Evolutionary conservation across 257 asterid species (phyloP).

Genomic region (Linaria vulgaris): DNA sequence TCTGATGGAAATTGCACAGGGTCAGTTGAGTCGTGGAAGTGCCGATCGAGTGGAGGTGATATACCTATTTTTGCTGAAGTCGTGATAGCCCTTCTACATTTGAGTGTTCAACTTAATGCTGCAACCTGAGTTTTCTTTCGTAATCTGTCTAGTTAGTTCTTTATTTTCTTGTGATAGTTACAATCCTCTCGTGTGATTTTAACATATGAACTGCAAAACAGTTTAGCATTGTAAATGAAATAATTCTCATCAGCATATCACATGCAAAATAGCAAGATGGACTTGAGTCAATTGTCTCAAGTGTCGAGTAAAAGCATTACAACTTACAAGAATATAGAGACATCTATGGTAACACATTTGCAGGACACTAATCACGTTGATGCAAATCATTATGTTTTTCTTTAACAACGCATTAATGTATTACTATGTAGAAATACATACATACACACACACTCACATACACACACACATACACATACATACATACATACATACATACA

Average conservation of each 20-base stretch:
- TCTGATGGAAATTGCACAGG: slow-evolving; percentile 38
- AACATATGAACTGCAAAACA: not conserved
- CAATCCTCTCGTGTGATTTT: not conserved
- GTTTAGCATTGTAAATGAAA: not conserved
- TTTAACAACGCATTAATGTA: no score
- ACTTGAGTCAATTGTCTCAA: not conserved
- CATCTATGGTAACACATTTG: not conserved
- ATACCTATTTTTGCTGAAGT: slow-evolving; percentile 10
- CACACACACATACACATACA: not conserved
- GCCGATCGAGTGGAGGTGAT: slow-evolving; percentile 77
- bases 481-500: not conserved
- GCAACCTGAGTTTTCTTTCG: not conserved
- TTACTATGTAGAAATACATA: not conserved
- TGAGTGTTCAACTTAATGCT: not conserved
- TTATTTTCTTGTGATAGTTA: not conserved
- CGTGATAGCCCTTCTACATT: not conserved
- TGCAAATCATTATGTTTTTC: not conserved
- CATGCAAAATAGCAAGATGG: not conserved
- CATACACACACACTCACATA: not conserved
- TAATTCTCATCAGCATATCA: not conserved
- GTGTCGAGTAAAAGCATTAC: not conserved
- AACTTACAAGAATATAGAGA: not conserved
- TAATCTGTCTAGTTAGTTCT: not conserved
- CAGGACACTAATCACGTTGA: not conserved
- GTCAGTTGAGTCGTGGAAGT: slow-evolving; percentile 63